These are phyloP conservation scores for Podila minutissima DNA, from an alignment of 192 early-diverging fungal genomes.

Conservation along the genomic window DNA sequence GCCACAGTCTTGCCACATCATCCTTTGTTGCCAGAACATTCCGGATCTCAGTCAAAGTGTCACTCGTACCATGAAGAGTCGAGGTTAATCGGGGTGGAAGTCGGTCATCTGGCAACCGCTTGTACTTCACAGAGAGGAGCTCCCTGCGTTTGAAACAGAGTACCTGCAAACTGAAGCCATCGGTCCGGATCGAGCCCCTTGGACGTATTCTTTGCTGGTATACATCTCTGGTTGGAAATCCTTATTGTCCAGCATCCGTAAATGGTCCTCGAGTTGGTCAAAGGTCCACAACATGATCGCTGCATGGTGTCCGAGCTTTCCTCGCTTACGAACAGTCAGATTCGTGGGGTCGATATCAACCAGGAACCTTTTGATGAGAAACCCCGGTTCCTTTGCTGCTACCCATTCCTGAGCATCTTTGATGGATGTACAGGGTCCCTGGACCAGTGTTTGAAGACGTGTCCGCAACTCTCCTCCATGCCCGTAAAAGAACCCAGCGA, in stretches of 20 bases:
- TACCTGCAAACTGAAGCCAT: slow-evolving; percentile 3
- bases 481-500: background rate
- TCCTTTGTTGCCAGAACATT: background rate
- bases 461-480: slow-evolving; percentile 3
- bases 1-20: slow-evolving; percentile 5
- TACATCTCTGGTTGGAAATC: background rate
- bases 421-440: background rate
- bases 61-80: background rate
- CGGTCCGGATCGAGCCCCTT: background rate
- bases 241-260: no score
- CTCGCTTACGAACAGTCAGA: no score
- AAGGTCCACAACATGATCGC: no score
- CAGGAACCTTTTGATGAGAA: no score
- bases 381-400: no score
- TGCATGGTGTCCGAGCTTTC: no score
- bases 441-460: slow-evolving; percentile 8
- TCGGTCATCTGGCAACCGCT: background rate
- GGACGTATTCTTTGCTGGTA: background rate
- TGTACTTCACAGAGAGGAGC: background rate
- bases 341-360: slow-evolving; percentile 2
- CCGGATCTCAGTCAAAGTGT: slow-evolving; percentile 1
- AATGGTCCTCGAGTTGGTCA: no score
- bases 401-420: background rate
- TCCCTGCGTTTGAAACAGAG: slow-evolving; percentile 14
- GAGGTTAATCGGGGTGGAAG: slow-evolving; percentile 11